Evolutionary conservation across 441 rosid genomes (phyloP), one percentile per base, ranked within the genome.

Genomic region (Euphorbia celastroides): DNA sequence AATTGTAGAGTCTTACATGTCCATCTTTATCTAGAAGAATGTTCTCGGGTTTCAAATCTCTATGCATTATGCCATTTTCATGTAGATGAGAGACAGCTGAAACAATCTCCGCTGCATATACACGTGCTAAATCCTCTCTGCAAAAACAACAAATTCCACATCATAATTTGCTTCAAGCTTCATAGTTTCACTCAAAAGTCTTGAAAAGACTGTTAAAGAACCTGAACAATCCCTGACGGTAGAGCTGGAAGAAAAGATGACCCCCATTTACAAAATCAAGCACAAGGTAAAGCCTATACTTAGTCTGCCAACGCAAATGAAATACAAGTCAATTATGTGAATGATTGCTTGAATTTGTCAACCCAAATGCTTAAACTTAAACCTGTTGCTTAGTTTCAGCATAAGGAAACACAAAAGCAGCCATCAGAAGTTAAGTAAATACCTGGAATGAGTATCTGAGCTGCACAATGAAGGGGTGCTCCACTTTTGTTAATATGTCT

Each of bases 21-120:
- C 97, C 97, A 65, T 93, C 96, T 14, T 78, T 82, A 75, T 84
- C 93, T 81, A 93, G 64, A 25, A 93, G 85, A 72, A 93, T 84
- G 70, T 93, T 93, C 82, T 93, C 99, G 13, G 97, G 99, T 75
- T 93, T 93, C 22, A 93, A 88, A 82, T 93, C 99, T 74, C 99
- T 88, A 74, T 89, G 99, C 99, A 93, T 91, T 66, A 93, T 85
- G 72, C 93, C 97, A 65, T 91, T 88, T 80, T 83, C 86, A 80
- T 93, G 97, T 66, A 91, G 97, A 75, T 91, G 99, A 20, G 87
- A 78, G 41, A 93, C 96, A 0, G 96, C 97, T 75, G 92, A 93
- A 75, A 86, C 82, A 57, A 91, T 88, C 78, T 93, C 99, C 34
- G 99, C 97, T 75, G 89, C 80, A 78, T 93, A 93, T 26, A 93